A percentile compares a stretch with the other conserved stretches of the same genome.
Conservation (phyloP, 257 asterid genomes). For the Eustoma russellianum region DNA sequence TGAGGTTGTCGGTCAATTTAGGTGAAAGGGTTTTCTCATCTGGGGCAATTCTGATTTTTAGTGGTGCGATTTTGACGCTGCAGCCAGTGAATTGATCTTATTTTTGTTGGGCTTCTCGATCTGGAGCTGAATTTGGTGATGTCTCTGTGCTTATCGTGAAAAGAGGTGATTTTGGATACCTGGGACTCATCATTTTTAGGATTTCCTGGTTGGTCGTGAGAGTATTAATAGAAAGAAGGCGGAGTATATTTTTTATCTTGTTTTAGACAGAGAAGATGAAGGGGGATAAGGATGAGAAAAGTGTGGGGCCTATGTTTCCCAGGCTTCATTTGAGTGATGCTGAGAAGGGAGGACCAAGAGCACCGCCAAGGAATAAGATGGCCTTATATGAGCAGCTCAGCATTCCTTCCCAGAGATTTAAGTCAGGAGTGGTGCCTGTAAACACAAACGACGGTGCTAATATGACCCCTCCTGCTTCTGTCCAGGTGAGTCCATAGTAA, state of each 20-base stretch:
- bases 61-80: constrained; percentile 3
- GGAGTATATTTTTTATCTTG: not conserved
- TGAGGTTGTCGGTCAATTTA: constrained; percentile 1
- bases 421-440: constrained; percentile 16
- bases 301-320: constrained; percentile 86
- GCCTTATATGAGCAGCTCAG: constrained; percentile 92
- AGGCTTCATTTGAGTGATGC: constrained; percentile 90
- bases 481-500: constrained; percentile 40
- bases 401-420: constrained; percentile 72
- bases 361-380: constrained; percentile 99
- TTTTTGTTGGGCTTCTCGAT: constrained; percentile 10
- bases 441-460: constrained; percentile 18
- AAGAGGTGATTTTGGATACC: constrained; percentile 3
- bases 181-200: not conserved
- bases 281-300: constrained; percentile 64
- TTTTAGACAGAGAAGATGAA: constrained; percentile 34
- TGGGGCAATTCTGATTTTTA: constrained; percentile 11
- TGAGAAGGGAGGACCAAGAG: constrained; percentile 95
- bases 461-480: constrained; percentile 30
- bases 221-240: not conserved
- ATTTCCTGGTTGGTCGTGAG: not conserved
- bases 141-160: not conserved
- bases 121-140: constrained; percentile 3
- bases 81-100: constrained; percentile 1
- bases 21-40: not conserved